Base-by-base conservation (phyloP, 73 alveolate genomes). In the Paraurostyla sp. region DNA sequence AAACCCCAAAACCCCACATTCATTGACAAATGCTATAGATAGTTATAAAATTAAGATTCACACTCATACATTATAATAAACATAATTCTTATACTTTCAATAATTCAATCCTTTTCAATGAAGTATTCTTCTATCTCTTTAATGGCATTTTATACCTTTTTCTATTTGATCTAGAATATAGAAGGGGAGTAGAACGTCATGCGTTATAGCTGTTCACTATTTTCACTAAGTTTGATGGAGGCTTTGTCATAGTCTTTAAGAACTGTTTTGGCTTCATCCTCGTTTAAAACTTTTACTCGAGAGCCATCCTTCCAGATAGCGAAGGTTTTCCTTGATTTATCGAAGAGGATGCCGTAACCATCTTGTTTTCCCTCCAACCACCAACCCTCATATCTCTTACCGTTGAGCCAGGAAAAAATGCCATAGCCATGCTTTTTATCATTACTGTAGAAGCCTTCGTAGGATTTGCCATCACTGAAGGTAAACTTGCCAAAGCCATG, bases 351-450 rank as follows among this genome's bases (percentile, higher is more conserved):
- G 1, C 92, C 92, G n/a, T 9, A 45, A 13, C 92, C 92, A 48
- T 83, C 54, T 54, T 83, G 43, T 32, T 43, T 60, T 2, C 92
- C 92, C 0, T 65, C 75, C 20, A 42, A 11, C 92, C 92, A 83
- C 92, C 84, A 62, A 25, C 92, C 92, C 38, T 83, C 85, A 65
- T 83, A 83, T 32, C 57, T 41, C 68, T 48, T 83, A 20, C 85
- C 85, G 50, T 78, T 78, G 0, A 54, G 25, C 92, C 92, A 88
- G 18, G 76, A 18, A 45, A 42, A 88, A 11, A 88, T 50, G 23
- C 94, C 94, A 63, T 81, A 88, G 6, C 94, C 94, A 35, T 88
- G 92, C 80, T 88, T 88, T 42, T 63, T 63, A 3, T 75, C 94
- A 25, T 87, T 57, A 0, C 0, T 0, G 42, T 76, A 87, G 46